Conservation (phyloP, 192 early-diverging fungal genomes). For the Entomortierella lignicola region DNA sequence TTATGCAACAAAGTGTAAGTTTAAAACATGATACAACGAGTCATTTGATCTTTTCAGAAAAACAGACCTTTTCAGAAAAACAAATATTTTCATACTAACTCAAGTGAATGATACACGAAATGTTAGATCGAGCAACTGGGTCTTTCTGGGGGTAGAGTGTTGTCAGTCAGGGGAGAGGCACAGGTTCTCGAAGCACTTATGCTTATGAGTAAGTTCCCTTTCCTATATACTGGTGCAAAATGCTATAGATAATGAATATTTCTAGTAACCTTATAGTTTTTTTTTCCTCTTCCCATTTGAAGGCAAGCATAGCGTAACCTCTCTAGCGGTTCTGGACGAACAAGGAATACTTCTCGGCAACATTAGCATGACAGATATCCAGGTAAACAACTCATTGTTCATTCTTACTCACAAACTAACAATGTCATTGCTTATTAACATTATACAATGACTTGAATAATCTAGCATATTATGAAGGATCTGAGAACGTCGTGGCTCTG, state of each 20-base stretch:
- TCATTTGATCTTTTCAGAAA: too few species aligned
- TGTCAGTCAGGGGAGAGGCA: conserved; percentile 34
- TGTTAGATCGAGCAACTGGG: conserved; percentile 32
- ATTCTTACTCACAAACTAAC: too few species aligned
- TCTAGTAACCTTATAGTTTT: neutral
- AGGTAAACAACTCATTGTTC: too few species aligned
- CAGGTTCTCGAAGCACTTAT: conserved; percentile 42
- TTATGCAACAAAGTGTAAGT: conserved; percentile 48
- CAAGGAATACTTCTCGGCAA: conserved; percentile 70
- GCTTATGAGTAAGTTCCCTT: conserved; percentile 51
- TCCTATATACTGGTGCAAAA: too few species aligned
- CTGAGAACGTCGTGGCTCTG: conserved; percentile 48
- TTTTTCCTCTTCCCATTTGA: neutral
- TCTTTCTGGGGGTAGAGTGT: conserved; percentile 20
- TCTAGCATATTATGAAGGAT: conserved; percentile 44
- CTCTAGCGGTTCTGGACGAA: conserved; percentile 65
- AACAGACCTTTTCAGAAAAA: too few species aligned
- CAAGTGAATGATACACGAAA: neutral
- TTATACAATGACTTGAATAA: neutral
- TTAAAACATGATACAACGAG: neutral
- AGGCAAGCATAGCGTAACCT: conserved; percentile 53
- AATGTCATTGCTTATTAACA: neutral
- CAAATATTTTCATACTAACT: too few species aligned
- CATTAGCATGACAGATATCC: conserved; percentile 77
- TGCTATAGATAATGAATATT: too few species aligned